These are phyloP conservation scores for Aspergillus versicolor DNA, from an alignment of 2,329 filamentous ascomycete genomes.

Conservation along the genomic window DNA sequence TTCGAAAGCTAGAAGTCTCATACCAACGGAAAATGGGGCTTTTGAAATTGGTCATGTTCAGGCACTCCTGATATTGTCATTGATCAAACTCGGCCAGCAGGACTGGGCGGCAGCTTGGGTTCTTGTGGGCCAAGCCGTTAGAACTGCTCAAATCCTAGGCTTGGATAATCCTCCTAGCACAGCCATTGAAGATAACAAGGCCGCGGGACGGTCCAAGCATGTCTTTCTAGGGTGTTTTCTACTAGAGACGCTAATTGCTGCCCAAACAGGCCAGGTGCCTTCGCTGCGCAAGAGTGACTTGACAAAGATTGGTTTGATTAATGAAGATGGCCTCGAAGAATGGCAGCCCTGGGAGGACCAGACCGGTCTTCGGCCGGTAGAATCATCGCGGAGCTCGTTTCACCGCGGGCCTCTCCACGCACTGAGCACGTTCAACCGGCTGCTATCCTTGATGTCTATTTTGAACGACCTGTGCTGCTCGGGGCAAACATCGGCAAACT, in stretches of 20 bases:
- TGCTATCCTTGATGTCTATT: constrained; percentile 42
- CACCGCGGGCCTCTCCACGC: constrained; percentile 44
- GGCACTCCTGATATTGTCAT: constrained; percentile 58
- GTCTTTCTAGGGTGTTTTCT: constrained; percentile 54
- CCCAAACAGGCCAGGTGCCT: constrained; percentile 45
- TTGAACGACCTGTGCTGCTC: constrained; percentile 33
- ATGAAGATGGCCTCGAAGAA: constrained; percentile 69
- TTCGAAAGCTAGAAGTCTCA: constrained; percentile 32
- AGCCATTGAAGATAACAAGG: constrained; percentile 40
- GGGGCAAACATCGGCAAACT: constrained; percentile 22
- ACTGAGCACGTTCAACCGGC: constrained; percentile 54
- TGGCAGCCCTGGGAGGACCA: constrained; percentile 69
- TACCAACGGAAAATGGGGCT: constrained; percentile 51
- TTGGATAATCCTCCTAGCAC: constrained; percentile 46
- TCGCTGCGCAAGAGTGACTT: constrained; percentile 53
- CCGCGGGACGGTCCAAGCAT: constrained; percentile 38
- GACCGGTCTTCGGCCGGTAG: constrained; percentile 32
- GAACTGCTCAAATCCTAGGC: constrained; percentile 40
- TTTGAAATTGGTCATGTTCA: constrained; percentile 54
- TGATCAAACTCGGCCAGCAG: constrained; percentile 62
- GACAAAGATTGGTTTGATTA: constrained; percentile 49
- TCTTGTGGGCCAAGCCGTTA: constrained; percentile 63
- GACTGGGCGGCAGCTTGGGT: constrained; percentile 63
- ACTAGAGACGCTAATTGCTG: constrained; percentile 53
- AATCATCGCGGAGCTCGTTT: constrained; percentile 28